A percentile compares a stretch with the other conserved stretches of the same genome.
phyloP scores from a whole-genome alignment of 352 stramenopile genomes.

The Phytophthora citrophthora region DNA sequence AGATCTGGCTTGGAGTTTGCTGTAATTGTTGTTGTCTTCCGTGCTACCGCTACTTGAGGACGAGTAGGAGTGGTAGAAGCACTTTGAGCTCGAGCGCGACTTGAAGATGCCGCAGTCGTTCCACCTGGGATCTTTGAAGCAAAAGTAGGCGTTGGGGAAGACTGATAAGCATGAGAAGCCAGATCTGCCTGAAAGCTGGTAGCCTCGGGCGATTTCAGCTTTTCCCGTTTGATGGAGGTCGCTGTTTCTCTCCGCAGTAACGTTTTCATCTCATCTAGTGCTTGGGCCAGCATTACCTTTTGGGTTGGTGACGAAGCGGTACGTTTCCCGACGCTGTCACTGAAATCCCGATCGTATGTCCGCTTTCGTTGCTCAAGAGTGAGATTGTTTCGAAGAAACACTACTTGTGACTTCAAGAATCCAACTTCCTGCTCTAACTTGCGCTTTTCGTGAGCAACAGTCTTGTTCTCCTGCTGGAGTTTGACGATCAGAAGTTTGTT shows the following conservation, averaged over 20 bases:
- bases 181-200: not conserved
- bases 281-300: slow-evolving; percentile 33
- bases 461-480: slow-evolving; percentile 51
- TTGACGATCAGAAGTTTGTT: slow-evolving; percentile 42
- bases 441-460: slow-evolving; percentile 41
- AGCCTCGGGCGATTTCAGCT: slow-evolving; percentile 34
- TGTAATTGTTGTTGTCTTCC: not conserved
- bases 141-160: not conserved
- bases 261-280: slow-evolving; percentile 48
- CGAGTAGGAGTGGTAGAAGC: slow-evolving; percentile 2
- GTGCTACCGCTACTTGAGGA: not conserved
- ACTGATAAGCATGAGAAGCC: not conserved
- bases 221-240: slow-evolving; percentile 42
- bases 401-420: slow-evolving; percentile 41
- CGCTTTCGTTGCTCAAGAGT: slow-evolving; percentile 57
- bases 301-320: slow-evolving; percentile 25
- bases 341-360: slow-evolving; percentile 53
- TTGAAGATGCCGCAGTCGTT: not conserved
- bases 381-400: slow-evolving; percentile 56
- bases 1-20: not conserved
- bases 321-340: slow-evolving; percentile 23
- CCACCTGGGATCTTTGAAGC: slow-evolving; percentile 13
- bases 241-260: slow-evolving; percentile 36
- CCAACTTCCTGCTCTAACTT: slow-evolving; percentile 57
- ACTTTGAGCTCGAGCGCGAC: slow-evolving; percentile 14